phyloP scores from a whole-genome alignment of 2,329 filamentous ascomycete species.

The Hypoxylon rubiginosum region DNA sequence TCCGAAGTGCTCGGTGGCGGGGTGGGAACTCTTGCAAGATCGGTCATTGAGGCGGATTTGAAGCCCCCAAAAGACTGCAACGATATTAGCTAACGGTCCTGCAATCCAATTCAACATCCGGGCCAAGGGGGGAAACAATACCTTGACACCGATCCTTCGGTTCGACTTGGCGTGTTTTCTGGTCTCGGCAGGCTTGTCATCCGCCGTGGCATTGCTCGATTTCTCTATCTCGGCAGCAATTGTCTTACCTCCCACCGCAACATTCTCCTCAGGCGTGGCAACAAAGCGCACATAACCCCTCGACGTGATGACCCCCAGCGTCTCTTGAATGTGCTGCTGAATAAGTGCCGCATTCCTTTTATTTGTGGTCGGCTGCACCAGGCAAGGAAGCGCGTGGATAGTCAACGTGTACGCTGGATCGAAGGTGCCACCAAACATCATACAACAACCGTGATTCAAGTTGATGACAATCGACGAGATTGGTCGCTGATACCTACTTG shows the following conservation, averaged over 20 bases:
- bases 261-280: conserved; percentile 76
- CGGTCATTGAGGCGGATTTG: conserved; percentile 46
- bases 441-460: conserved; percentile 80
- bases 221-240: conserved; percentile 76
- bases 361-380: conserved; percentile 81
- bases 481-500: conserved; percentile 80
- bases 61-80: conserved; percentile 52
- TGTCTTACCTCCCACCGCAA: conserved; percentile 79
- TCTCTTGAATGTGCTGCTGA: conserved; percentile 79
- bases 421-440: conserved; percentile 80
- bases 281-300: conserved; percentile 82
- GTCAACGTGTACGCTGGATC: conserved; percentile 85
- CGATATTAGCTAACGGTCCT: conserved; percentile 37
- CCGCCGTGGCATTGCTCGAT: conserved; percentile 56
- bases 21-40: conserved; percentile 47
- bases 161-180: conserved; percentile 46
- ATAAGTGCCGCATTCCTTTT: conserved; percentile 84
- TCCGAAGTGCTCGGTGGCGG: conserved; percentile 49
- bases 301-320: conserved; percentile 73
- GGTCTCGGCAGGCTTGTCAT: conserved; percentile 42
- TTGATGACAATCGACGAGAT: conserved; percentile 80
- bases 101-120: conserved; percentile 4
- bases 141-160: conserved; percentile 48
- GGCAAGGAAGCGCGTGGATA: conserved; percentile 76
- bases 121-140: conserved; percentile 33